A percentile compares a stretch with the other conserved stretches of the same genome.
Evolutionary conservation across 2,329 filamentous ascomycete genomes (phyloP).

Genomic region (Sporothrix curviconia): DNA sequence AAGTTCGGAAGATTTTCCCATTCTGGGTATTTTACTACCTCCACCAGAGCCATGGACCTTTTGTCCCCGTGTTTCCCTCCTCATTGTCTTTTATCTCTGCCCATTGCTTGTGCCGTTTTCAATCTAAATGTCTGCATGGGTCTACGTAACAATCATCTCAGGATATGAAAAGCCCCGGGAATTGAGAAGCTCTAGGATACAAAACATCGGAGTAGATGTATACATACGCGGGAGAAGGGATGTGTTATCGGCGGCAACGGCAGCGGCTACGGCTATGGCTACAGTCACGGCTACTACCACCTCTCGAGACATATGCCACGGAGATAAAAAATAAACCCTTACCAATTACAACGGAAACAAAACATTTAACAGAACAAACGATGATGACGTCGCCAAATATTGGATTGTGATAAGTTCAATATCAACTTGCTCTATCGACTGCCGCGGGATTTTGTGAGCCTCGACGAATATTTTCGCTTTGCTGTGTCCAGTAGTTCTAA

Average conservation of each 20-base stretch:
- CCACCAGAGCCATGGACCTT: neutral
- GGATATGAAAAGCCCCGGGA: neutral
- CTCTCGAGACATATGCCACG: no score
- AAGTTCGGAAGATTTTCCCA: neutral
- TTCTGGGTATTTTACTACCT: neutral
- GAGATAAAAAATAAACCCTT: neutral
- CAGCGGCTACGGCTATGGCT: neutral
- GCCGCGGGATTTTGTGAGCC: no score
- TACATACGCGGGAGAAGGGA: neutral
- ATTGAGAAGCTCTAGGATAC: neutral
- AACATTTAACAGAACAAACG: neutral
- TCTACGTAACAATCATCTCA: neutral
- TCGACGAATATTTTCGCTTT: no score
- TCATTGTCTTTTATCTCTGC: neutral
- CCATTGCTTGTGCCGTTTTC: neutral
- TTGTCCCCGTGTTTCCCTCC: neutral
- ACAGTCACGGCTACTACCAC: neutral
- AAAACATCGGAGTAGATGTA: no score
- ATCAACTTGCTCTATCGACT: no score
- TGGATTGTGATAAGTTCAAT: no score
- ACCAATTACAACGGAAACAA: neutral
- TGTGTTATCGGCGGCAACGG: neutral
- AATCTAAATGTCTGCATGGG: neutral
- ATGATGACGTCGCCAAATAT: neutral
- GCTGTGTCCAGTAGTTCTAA: no score